Evolutionary conservation across 768 basidiomycete species (phyloP).

Genomic region (Pluteus cervinus): DNA sequence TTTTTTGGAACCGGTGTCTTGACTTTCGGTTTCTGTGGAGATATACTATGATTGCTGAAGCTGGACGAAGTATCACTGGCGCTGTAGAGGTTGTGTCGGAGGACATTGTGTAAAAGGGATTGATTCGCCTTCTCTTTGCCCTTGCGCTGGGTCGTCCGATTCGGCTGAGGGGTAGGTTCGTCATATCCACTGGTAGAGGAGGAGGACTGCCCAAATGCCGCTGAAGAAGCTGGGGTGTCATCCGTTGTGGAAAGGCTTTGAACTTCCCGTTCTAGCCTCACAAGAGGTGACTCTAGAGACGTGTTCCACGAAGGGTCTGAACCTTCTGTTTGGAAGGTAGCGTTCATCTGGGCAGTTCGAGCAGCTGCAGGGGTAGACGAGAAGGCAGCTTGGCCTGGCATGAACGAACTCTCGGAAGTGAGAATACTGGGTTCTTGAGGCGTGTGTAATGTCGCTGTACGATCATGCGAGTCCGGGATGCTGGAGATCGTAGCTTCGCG

Average conservation of each 20-base stretch:
- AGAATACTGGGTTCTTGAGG: constrained; percentile 37
- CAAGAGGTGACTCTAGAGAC: constrained; percentile 69
- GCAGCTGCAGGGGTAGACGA: constrained; percentile 74
- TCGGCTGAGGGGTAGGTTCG: constrained; percentile 12
- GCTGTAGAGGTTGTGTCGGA: constrained; percentile 44
- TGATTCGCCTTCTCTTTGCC: constrained; percentile 43
- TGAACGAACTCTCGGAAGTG: constrained; percentile 66
- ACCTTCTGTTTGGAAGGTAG: constrained; percentile 34
- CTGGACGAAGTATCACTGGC: constrained; percentile 31
- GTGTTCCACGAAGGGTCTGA: constrained; percentile 65
- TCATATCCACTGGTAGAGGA: too few relatives aligned
- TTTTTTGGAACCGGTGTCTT: constrained; percentile 53
- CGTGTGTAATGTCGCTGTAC: constrained; percentile 14
- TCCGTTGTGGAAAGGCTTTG: constrained; percentile 47
- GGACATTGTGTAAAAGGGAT: constrained; percentile 41
- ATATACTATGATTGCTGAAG: constrained; percentile 25
- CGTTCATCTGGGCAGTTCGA: constrained; percentile 27
- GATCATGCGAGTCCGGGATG: constrained; percentile 13
- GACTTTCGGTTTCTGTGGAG: constrained; percentile 47
- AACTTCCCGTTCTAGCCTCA: constrained; percentile 58
- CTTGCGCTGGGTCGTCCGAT: constrained; percentile 24
- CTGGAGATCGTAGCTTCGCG: constrained; percentile 21
- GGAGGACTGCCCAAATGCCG: too few relatives aligned
- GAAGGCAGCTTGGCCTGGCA: constrained; percentile 63
- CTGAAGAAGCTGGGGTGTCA: too few relatives aligned